Evolutionary conservation across 164 flowering plant genomes (phyloP), one percentile per base, ranked within the genome.

Genomic region (Protea cynaroides): DNA sequence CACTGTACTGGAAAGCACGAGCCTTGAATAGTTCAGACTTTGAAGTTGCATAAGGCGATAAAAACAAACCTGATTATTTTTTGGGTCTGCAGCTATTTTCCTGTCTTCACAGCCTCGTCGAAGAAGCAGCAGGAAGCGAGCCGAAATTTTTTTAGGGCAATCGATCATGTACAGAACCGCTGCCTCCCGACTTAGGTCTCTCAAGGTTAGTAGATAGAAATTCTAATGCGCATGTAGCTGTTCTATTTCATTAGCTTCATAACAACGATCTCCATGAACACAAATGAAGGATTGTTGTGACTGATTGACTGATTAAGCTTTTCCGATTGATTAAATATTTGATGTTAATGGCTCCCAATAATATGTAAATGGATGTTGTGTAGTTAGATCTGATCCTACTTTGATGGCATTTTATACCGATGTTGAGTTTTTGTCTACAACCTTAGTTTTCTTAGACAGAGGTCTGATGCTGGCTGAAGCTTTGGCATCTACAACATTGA

Each of bases 141-240:
- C 0, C 25, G 24, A 59, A 25, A 55, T 29, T 44, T 61, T 55
- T 72, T 73, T 60, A 66, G 72, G 72, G 17, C 37, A 15, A 37
- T 63, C 68, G 49, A 63, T 69, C 80, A 86, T 89, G 96, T 84
- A 84, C 72, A 72, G 91, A 73, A 60, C 65, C 19, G 83, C 84
- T 37, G 83, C 88, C 68, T 89, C 92, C 17, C 85, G 91, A 18
- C 71, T 84, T 50, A 65, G 78, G 21, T 63, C 78, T 59, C 82
- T 83, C 59, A 85, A 82, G 91, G 92, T 89, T 59, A 61, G 79
- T 67, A 15, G 4, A 0, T 40, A 10, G 9, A 54, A 37, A 40
- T 44, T 57, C 29, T 66, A 55, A 53, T 63, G 43, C 8, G 52
- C 19, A 47, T 11, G n/a, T n/a, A 34, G 14, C 37, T 29, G 5